Conservation (phyloP, 2,329 filamentous ascomycete species). For the Thelonectria discophora region DNA sequence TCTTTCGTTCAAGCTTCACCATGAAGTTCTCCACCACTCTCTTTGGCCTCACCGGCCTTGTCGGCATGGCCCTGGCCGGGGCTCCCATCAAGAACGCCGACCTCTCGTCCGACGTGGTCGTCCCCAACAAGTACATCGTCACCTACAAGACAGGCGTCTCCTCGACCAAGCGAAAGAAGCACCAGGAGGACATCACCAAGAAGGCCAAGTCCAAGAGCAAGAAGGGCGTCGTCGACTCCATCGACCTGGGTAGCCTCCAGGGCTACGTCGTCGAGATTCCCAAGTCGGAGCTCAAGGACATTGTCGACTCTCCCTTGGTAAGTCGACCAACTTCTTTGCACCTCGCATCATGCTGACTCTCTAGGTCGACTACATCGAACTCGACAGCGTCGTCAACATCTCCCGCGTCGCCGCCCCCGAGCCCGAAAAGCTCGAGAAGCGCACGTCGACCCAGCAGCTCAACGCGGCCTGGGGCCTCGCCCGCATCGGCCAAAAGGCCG, state of each 20-base stretch:
- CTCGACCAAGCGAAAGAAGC: conserved; percentile 5
- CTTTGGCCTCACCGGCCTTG: conserved; percentile 10
- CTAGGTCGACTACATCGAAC: conserved; percentile 21
- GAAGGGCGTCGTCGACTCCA: conserved; percentile 14
- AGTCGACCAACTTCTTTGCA: no score
- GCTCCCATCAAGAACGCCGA: conserved; percentile 19
- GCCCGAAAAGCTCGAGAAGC: neutral
- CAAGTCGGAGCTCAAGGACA: conserved; percentile 1
- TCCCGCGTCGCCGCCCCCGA: neutral
- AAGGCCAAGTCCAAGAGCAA: conserved; percentile 23
- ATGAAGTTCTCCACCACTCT: conserved; percentile 25
- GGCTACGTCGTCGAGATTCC: conserved; percentile 28
- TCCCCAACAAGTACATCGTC: conserved; percentile 29
- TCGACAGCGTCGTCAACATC: conserved; percentile 17
- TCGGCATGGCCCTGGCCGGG: conserved; percentile 12
- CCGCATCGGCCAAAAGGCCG: conserved; percentile 12
- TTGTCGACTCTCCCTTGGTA: conserved; percentile 18
- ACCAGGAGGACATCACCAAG: neutral
- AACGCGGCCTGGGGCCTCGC: conserved; percentile 26
- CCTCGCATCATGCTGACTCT: neutral
- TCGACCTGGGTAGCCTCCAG: conserved; percentile 10
- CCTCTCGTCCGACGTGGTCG: conserved; percentile 8
- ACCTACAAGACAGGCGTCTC: conserved; percentile 13
- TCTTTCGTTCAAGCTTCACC: neutral
- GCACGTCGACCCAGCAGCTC: neutral